Evolutionary conservation across 805 yeast species (phyloP).

Genomic region (Suhomyces prunicola): DNA sequence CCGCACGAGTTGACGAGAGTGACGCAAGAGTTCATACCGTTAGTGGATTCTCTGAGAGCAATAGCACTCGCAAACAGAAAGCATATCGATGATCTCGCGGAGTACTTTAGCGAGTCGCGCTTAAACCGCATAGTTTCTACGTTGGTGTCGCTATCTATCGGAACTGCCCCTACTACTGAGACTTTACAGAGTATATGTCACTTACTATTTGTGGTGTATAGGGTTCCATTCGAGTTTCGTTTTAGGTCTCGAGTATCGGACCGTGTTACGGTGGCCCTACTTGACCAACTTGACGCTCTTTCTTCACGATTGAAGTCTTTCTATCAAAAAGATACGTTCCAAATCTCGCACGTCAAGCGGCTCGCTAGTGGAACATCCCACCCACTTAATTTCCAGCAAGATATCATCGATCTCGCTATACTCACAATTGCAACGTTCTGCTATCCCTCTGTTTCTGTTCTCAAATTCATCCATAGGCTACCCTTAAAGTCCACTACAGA

Average conservation of each 20-base stretch:
- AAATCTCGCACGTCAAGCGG: background rate
- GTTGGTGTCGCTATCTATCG: background rate
- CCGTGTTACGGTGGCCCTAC: background rate
- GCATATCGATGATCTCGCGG: background rate
- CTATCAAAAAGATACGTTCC: background rate
- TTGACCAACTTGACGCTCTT: background rate
- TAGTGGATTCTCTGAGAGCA: background rate
- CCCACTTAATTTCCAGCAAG: background rate
- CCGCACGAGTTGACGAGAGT: background rate
- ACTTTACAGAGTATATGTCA: background rate
- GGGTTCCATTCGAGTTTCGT: background rate
- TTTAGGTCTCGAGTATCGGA: background rate
- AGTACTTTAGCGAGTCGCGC: slow-evolving; percentile 3
- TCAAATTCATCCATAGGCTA: background rate
- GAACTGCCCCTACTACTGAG: background rate
- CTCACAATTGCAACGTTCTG: background rate
- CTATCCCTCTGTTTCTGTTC: background rate
- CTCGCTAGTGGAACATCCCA: background rate
- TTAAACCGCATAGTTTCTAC: slow-evolving; percentile 1
- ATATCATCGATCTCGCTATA: background rate
- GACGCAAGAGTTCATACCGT: background rate
- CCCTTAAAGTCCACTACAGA: background rate
- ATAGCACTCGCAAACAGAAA: background rate
- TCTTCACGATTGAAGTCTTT: background rate
- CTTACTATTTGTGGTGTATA: background rate